Percentiles rank a stretch among this genome's conserved stretches.
These are phyloP conservation scores for Hysterium pulicare DNA, from an alignment of 2,329 filamentous ascomycete genomes.

Conservation along the genomic window DNA sequence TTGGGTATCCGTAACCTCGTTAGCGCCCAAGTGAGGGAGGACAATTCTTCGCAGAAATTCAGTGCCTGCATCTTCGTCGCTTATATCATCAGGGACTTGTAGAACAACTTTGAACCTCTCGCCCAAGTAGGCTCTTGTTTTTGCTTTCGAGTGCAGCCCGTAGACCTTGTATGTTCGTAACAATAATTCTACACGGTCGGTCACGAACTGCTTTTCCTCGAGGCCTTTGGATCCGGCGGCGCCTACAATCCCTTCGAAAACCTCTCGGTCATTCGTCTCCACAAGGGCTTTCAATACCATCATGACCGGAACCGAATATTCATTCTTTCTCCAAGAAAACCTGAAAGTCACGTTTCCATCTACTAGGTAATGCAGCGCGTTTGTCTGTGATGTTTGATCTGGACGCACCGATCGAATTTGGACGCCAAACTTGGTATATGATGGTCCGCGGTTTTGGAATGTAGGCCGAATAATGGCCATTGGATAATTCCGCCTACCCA, in stretches of 20 bases:
- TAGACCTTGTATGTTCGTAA: slow-evolving; percentile 93
- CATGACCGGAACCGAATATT: slow-evolving; percentile 92
- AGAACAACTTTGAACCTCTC: slow-evolving; percentile 88
- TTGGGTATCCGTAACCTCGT: slow-evolving; percentile 77
- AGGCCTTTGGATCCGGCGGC: slow-evolving; percentile 70
- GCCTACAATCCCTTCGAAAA: slow-evolving; percentile 91
- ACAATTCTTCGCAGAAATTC: slow-evolving; percentile 90
- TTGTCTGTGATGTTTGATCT: slow-evolving; percentile 98
- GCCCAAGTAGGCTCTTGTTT: slow-evolving; percentile 83
- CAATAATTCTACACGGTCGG: slow-evolving; percentile 87
- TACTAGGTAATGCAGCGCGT: slow-evolving; percentile 90
- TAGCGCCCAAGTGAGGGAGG: slow-evolving; percentile 83
- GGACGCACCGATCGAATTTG: slow-evolving; percentile 88
- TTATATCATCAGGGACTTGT: slow-evolving; percentile 76
- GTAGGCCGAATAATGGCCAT: slow-evolving; percentile 90
- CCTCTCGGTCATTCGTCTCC: slow-evolving; percentile 94
- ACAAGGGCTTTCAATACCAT: slow-evolving; percentile 95
- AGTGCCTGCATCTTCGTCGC: slow-evolving; percentile 82
- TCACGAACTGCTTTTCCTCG: slow-evolving; percentile 83
- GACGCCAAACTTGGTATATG: slow-evolving; percentile 87
- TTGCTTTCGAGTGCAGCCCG: slow-evolving; percentile 72
- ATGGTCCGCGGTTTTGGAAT: slow-evolving; percentile 79
- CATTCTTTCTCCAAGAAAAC: slow-evolving; percentile 96
- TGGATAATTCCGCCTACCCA: slow-evolving; percentile 89
- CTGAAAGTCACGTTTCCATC: slow-evolving; percentile 96